phyloP scores from a whole-genome alignment of 2,329 filamentous ascomycete genomes.

The Penicillium sp. region DNA sequence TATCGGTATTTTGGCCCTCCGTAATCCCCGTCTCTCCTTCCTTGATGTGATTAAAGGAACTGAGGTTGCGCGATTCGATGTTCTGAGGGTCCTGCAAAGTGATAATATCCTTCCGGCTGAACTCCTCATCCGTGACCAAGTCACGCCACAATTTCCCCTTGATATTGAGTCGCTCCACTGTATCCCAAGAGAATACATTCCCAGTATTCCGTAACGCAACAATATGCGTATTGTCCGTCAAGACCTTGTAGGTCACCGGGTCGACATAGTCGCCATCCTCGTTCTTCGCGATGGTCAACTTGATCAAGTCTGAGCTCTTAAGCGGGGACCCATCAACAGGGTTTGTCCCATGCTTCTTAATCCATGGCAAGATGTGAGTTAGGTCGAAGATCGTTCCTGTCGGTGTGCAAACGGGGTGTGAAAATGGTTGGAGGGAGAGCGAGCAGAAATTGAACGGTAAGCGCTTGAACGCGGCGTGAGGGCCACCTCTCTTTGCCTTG shows the following conservation, averaged over 20 bases:
- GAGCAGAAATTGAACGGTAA: slow-evolving; percentile 98
- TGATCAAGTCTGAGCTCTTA: slow-evolving; percentile 77
- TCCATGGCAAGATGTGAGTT: slow-evolving; percentile 89
- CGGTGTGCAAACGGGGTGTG: slow-evolving; percentile 85
- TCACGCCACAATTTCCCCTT: slow-evolving; percentile 96
- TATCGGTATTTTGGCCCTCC: slow-evolving; percentile 61
- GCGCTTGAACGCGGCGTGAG: slow-evolving; percentile 70
- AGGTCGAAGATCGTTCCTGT: slow-evolving; percentile 91
- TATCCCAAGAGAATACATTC: slow-evolving; percentile 96
- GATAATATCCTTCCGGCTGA: slow-evolving; percentile 86
- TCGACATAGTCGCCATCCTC: slow-evolving; percentile 89
- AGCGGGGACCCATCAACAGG: slow-evolving; percentile 79
- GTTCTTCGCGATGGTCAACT: slow-evolving; percentile 88
- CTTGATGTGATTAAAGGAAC: slow-evolving; percentile 81
- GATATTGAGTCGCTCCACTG: slow-evolving; percentile 89
- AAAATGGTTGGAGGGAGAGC: slow-evolving; percentile 89
- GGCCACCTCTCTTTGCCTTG: slow-evolving; percentile 50
- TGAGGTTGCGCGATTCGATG: slow-evolving; percentile 73
- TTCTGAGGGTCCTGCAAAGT: slow-evolving; percentile 96
- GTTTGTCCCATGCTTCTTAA: slow-evolving; percentile 89
- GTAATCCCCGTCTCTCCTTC: slow-evolving; percentile 70
- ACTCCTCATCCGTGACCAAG: slow-evolving; percentile 80
- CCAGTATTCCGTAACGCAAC: slow-evolving; percentile 81
- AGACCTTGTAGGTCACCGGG: slow-evolving; percentile 93
- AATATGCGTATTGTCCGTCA: slow-evolving; percentile 97